Conservation (phyloP, 495 filamentous ascomycete species). For the Xylaria sp. region DNA sequence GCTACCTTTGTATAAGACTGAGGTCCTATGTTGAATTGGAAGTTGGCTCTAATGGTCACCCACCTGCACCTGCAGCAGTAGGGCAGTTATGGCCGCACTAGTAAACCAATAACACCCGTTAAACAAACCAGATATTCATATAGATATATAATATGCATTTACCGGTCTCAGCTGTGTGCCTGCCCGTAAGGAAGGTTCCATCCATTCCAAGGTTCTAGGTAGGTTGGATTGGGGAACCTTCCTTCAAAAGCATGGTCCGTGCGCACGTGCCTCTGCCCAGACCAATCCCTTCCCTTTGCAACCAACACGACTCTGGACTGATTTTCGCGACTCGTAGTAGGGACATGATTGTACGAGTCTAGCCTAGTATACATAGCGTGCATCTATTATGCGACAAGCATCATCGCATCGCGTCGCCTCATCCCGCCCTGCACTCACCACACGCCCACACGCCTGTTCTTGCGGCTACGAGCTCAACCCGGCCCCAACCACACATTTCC, state of each 20-base stretch:
- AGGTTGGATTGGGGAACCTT: too few relatives aligned
- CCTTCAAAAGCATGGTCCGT: neutral
- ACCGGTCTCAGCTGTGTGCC: too few relatives aligned
- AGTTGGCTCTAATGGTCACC: too few relatives aligned
- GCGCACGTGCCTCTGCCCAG: constrained; percentile 14
- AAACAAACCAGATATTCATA: too few relatives aligned
- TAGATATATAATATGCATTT: too few relatives aligned
- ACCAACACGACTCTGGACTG: constrained; percentile 18
- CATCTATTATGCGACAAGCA: constrained; percentile 25
- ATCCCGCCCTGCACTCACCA: constrained; percentile 6
- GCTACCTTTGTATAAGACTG: neutral
- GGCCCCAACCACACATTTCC: neutral
- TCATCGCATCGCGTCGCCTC: constrained; percentile 27
- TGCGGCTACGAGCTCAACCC: neutral
- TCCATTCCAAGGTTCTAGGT: too few relatives aligned
- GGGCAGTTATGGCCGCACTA: too few relatives aligned
- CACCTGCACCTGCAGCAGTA: too few relatives aligned
- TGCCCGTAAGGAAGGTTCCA: too few relatives aligned
- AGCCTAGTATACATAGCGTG: neutral
- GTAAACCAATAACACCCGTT: too few relatives aligned
- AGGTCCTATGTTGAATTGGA: too few relatives aligned
- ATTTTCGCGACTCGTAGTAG: constrained; percentile 20
- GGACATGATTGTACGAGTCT: constrained; percentile 18
- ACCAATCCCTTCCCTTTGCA: constrained; percentile 20
- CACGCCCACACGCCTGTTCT: neutral